Percentiles rank a stretch among this genome's conserved stretches.
phyloP scores from a whole-genome alignment of 1,139 yeast genomes.

The Blastobotrys persicus region DNA sequence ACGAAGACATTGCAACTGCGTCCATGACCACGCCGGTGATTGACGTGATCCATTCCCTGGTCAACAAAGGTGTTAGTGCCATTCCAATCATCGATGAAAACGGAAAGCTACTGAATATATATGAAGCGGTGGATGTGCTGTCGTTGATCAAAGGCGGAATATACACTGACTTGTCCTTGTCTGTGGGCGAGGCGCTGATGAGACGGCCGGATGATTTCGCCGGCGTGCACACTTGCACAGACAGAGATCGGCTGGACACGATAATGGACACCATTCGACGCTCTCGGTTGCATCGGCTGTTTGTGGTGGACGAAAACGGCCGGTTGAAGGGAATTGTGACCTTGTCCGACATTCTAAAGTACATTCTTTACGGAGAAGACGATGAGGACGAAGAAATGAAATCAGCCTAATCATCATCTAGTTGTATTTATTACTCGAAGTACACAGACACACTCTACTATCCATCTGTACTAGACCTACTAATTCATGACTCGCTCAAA shows the following conservation, averaged over 20 bases:
- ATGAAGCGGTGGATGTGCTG: conserved; percentile 93
- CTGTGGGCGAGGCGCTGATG: conserved; percentile 95
- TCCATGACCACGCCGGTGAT: conserved; percentile 91
- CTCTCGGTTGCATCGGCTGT: conserved; percentile 85
- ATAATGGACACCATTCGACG: conserved; percentile 92
- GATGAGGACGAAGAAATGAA: neutral
- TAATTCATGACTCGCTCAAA: neutral
- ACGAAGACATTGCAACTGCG: conserved; percentile 67
- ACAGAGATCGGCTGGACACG: conserved; percentile 81
- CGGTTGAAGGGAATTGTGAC: conserved; percentile 80
- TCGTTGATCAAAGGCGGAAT: conserved; percentile 93
- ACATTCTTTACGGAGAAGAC: conserved; percentile 62
- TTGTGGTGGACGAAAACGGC: conserved; percentile 84
- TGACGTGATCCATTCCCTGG: conserved; percentile 82
- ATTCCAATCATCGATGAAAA: conserved; percentile 86
- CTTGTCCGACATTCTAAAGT: conserved; percentile 84
- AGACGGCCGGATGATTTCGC: conserved; percentile 95
- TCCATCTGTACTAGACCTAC: neutral
- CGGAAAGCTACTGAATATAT: conserved; percentile 77
- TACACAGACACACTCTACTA: neutral
- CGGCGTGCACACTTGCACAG: conserved; percentile 95
- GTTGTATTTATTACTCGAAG: neutral
- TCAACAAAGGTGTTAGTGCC: conserved; percentile 79
- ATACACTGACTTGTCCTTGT: conserved; percentile 82
- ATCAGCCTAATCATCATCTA: neutral